phyloP scores from a whole-genome alignment of 2,329 filamentous ascomycete genomes.

The Mycosphaerelloides madeirae region DNA sequence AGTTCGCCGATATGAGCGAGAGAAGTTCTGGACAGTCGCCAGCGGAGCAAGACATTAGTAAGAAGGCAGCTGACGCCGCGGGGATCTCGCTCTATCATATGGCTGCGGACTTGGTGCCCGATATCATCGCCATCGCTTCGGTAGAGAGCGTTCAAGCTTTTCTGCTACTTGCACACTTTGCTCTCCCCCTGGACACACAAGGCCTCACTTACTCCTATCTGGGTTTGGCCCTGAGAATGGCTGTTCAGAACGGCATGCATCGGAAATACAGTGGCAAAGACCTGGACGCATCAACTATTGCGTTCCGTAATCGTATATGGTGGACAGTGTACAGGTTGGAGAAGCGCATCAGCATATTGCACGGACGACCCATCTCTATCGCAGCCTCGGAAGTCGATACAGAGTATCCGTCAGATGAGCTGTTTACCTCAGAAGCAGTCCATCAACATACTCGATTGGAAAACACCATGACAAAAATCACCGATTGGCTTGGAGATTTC shows the following conservation, averaged over 20 bases:
- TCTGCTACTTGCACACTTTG: slow-evolving; percentile 52
- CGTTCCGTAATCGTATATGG: slow-evolving; percentile 15
- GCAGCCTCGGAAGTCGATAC: slow-evolving; percentile 51
- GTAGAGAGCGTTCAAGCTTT: slow-evolving; percentile 54
- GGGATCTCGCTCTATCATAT: slow-evolving; percentile 55
- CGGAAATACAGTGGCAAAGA: slow-evolving; percentile 37
- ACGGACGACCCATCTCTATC: slow-evolving; percentile 53
- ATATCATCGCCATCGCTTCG: slow-evolving; percentile 53
- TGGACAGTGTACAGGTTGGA: slow-evolving; percentile 39
- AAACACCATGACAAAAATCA: slow-evolving; percentile 13
- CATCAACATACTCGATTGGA: slow-evolving; percentile 1
- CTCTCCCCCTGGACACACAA: slow-evolving; percentile 53
- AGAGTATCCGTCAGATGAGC: slow-evolving; percentile 41
- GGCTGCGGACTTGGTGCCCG: slow-evolving; percentile 51
- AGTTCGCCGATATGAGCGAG: slow-evolving; percentile 36
- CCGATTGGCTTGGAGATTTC: slow-evolving; percentile 15
- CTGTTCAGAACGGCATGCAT: slow-evolving; percentile 59
- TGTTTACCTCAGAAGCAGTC: background rate
- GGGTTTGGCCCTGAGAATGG: slow-evolving; percentile 53
- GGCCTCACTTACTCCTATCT: slow-evolving; percentile 56
- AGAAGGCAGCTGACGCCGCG: slow-evolving; percentile 28
- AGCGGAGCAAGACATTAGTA: slow-evolving; percentile 29
- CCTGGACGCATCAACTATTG: slow-evolving; percentile 44
- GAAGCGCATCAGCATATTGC: slow-evolving; percentile 55
- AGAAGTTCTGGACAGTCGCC: background rate